Percentiles rank a stretch among this genome's conserved stretches.
These are phyloP conservation scores for Furcasterigmium furcatum DNA, from an alignment of 2,329 filamentous ascomycete species.

Conservation along the genomic window DNA sequence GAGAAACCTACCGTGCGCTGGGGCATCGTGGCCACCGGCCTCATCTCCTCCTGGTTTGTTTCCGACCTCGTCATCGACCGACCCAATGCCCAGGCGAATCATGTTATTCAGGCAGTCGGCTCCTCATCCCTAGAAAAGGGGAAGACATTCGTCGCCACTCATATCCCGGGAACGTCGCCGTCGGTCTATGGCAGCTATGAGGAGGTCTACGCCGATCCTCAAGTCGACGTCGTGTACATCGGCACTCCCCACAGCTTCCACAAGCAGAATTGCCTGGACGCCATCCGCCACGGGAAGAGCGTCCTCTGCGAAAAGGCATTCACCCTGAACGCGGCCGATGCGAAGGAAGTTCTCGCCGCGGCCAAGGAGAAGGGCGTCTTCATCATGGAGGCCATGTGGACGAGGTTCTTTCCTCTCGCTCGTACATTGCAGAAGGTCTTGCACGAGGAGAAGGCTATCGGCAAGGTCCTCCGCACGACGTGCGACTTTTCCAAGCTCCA, in stretches of 20 bases:
- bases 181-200: conserved; percentile 34
- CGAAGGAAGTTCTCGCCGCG: conserved; percentile 33
- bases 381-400: conserved; percentile 41
- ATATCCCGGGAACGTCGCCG: conserved; percentile 15
- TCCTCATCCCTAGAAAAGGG: conserved; percentile 35
- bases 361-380: conserved; percentile 36
- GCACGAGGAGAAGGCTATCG: conserved; percentile 35
- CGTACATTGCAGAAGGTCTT: conserved; percentile 27
- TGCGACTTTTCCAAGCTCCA: conserved; percentile 36
- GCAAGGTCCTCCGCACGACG: conserved; percentile 31
- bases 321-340: conserved; percentile 34
- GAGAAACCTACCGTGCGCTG: conserved; percentile 22
- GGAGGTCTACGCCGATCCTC: conserved; percentile 33
- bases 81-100: conserved; percentile 28
- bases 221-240: conserved; percentile 42
- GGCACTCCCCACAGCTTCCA: conserved; percentile 42
- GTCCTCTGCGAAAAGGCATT: conserved; percentile 44
- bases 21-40: conserved; percentile 23
- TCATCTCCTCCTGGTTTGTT: conserved; percentile 28
- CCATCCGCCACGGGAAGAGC: conserved; percentile 37
- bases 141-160: conserved; percentile 30
- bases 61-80: conserved; percentile 33
- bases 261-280: conserved; percentile 37
- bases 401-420: conserved; percentile 35
- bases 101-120: conserved; percentile 38